Evolutionary conservation across 83 land plant species (phyloP), one percentile per base, ranked within the genome.

Genomic region (Thuja plicata): DNA sequence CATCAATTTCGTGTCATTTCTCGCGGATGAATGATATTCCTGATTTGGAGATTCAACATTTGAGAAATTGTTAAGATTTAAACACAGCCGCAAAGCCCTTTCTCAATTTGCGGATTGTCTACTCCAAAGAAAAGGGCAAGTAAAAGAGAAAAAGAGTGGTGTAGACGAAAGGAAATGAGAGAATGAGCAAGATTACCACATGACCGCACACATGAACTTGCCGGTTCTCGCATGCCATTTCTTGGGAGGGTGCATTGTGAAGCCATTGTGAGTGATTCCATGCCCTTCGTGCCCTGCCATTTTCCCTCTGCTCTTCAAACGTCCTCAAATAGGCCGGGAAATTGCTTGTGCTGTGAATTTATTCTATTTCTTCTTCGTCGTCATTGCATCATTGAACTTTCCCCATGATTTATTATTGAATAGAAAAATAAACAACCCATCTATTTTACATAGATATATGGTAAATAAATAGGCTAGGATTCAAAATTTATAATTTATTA

Each of bases 191-290:
- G 24, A 30, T 30, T 90, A 96, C 98, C 98, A 96, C 98, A 96
- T 96, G 85, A 96, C 86, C 87, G 98, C 98, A 86, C 97, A 94
- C 91, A 96, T 45, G 79, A 96, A 96, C 89, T 95, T 94, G 77
- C 96, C 98, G 84, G 95, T 91, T 92, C 93, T 91, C 71, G 91
- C 76, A 52, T 96, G 98, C 98, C 98, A 96, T 32, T 93, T 90
- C 89, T 92, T 94, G 48, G 98, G 96, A 3, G 88, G 88, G 54
- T 94, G 95, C 40, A 96, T 32, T 19, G 95, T 95, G 57, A 91
- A 34, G 13, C 96, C 98, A n/a, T 92, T 93, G 94, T 92, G 92
- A 8, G 94, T 95, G 3, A 90, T 88, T 89, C 94, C 86, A 17
- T 86, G 90, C 9, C 93, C 95, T 62, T 88, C 96, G 41, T 54